These are phyloP conservation scores for Rhynchosporium secalis DNA, from an alignment of 2,329 filamentous ascomycete species.

Conservation along the genomic window DNA sequence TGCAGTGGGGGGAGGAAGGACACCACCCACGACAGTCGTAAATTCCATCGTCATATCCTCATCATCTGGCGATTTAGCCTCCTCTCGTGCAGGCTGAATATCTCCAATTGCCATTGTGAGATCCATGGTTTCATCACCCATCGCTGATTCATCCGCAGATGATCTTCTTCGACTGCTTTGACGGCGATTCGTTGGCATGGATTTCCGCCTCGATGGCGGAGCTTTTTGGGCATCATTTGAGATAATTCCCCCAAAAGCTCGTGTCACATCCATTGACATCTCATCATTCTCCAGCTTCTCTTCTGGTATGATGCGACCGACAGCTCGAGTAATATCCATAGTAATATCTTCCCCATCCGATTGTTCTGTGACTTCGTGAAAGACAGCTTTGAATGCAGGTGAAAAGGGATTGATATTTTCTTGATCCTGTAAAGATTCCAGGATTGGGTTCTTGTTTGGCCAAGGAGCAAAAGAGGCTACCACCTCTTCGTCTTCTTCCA, in stretches of 20 bases:
- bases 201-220: constrained; percentile 36
- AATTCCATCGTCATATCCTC: constrained; percentile 81
- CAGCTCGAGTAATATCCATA: constrained; percentile 56
- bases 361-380: constrained; percentile 34
- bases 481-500: constrained; percentile 52
- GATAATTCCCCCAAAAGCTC: constrained; percentile 77
- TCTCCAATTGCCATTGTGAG: constrained; percentile 57
- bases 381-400: constrained; percentile 29
- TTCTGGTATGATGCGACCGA: constrained; percentile 51
- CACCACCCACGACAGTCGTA: constrained; percentile 62
- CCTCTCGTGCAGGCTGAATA: constrained; percentile 44
- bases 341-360: constrained; percentile 48
- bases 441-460: constrained; percentile 56
- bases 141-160: constrained; percentile 34
- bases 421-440: constrained; percentile 44
- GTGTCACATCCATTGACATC: constrained; percentile 93
- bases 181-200: constrained; percentile 36
- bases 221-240: constrained; percentile 28
- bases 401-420: constrained; percentile 52
- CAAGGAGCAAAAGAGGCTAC: constrained; percentile 75
- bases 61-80: constrained; percentile 47
- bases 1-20: constrained; percentile 45
- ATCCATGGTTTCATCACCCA: constrained; percentile 50
- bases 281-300: constrained; percentile 44
- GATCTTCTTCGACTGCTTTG: constrained; percentile 43